These are phyloP conservation scores for Haematococcus sp. DNA, from an alignment of 139 green algal genomes.

Conservation along the genomic window DNA sequence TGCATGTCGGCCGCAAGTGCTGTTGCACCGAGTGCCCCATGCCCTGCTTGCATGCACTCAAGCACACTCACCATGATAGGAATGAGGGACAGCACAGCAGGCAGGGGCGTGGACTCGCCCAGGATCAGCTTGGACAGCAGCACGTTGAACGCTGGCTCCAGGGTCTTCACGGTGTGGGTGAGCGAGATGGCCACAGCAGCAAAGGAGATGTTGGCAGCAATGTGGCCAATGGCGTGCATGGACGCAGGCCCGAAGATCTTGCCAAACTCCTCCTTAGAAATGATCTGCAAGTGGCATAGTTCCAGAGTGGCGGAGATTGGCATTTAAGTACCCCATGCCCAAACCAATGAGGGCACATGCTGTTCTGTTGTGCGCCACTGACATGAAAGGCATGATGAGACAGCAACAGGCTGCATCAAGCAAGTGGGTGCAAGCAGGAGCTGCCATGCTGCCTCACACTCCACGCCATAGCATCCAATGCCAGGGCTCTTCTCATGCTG, in stretches of 20 bases:
- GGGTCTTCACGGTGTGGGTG: slow-evolving; percentile 97
- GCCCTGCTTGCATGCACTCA: no score
- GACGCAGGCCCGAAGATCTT: slow-evolving; percentile 82
- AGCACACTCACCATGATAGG: slow-evolving; percentile 84
- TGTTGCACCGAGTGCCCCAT: no score
- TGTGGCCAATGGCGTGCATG: slow-evolving; percentile 96
- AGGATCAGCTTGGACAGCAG: slow-evolving; percentile 79
- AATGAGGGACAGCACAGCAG: slow-evolving; percentile 84
- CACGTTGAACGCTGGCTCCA: slow-evolving; percentile 98
- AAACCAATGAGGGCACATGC: no score
- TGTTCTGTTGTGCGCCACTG: no score
- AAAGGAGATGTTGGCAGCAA: slow-evolving; percentile 98
- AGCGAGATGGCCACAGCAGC: slow-evolving; percentile 96
- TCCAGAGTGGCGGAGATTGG: background rate
- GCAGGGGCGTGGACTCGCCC: slow-evolving; percentile 78
- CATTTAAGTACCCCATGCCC: background rate
- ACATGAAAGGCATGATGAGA: background rate
- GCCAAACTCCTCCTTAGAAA: slow-evolving; percentile 85
- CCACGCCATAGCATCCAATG: no score
- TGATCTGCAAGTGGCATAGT: slow-evolving; percentile 51
- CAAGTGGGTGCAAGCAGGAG: no score
- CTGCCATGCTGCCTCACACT: no score
- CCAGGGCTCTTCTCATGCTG: no score
- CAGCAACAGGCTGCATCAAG: no score
- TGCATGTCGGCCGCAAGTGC: no score